phyloP scores from a whole-genome alignment of 257 asterid species.

The Salvia hispanica region DNA sequence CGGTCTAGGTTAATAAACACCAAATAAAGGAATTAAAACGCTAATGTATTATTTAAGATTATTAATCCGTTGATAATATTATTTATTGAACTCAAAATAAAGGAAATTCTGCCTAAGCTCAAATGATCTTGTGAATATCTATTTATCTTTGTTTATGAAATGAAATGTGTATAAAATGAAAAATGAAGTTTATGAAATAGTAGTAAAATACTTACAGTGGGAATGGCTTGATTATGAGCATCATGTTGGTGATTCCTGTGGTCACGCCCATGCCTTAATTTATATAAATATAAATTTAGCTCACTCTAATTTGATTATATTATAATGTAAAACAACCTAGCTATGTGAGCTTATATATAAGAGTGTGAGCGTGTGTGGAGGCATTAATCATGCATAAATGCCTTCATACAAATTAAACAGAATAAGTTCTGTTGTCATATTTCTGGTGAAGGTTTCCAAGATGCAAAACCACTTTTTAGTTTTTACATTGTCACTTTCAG shows the following conservation, averaged over 20 bases:
- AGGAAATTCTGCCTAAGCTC: no score
- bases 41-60: no score
- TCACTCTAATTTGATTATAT: not conserved
- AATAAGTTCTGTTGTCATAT: constrained; percentile 31
- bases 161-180: not conserved
- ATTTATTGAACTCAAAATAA: no score
- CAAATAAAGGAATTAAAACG: no score
- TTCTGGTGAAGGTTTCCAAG: not conserved
- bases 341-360: not conserved
- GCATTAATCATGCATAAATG: not conserved
- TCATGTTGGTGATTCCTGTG: constrained; percentile 18
- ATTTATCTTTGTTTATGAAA: not conserved
- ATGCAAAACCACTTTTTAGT: not conserved
- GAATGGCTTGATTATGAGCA: constrained; percentile 31
- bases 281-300: no score
- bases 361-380: not conserved
- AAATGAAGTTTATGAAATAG: not conserved
- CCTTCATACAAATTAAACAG: not conserved
- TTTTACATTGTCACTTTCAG: constrained; percentile 8
- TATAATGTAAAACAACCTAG: not conserved
- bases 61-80: no score
- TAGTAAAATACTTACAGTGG: constrained; percentile 27
- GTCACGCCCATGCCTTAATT: constrained; percentile 14
- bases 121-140: no score
- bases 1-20: constrained; percentile 1